phyloP scores from a whole-genome alignment of 441 rosid species.

The Populus hybrid region DNA sequence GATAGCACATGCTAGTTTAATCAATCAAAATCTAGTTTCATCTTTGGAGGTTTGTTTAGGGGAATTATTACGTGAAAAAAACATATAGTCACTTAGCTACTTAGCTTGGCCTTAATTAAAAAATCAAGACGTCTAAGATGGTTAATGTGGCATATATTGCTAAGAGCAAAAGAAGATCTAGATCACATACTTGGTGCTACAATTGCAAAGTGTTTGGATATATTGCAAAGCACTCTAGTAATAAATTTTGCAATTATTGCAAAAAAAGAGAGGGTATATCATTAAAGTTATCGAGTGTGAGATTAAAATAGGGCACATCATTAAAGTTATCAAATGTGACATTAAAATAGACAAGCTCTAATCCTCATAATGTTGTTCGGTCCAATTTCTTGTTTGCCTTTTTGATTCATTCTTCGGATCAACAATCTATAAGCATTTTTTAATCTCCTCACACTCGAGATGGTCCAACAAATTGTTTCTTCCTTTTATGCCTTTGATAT shows the following conservation, averaged over 20 bases:
- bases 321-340: background rate
- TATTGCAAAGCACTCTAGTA: background rate
- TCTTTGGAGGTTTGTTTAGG: background rate
- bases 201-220: too few relatives aligned
- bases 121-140: background rate
- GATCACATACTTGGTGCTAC: too few relatives aligned
- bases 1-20: background rate
- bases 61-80: background rate
- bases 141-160: too few relatives aligned
- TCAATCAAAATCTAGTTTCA: background rate
- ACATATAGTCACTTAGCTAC: background rate
- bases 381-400: background rate
- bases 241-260: background rate
- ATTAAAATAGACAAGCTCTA: background rate
- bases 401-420: background rate
- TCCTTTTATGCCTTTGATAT: background rate
- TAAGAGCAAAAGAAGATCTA: too few relatives aligned
- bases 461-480: too few relatives aligned
- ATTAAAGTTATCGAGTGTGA: background rate
- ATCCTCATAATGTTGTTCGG: background rate
- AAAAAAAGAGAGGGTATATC: background rate
- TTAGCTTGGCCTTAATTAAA: background rate
- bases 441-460: background rate
- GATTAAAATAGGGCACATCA: background rate
- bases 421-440: background rate